Percentiles rank a stretch among this genome's conserved stretches.
These are phyloP conservation scores for Cryptococcus sp. DNA, from an alignment of 1,284 basidiomycete genomes.

Conservation along the genomic window DNA sequence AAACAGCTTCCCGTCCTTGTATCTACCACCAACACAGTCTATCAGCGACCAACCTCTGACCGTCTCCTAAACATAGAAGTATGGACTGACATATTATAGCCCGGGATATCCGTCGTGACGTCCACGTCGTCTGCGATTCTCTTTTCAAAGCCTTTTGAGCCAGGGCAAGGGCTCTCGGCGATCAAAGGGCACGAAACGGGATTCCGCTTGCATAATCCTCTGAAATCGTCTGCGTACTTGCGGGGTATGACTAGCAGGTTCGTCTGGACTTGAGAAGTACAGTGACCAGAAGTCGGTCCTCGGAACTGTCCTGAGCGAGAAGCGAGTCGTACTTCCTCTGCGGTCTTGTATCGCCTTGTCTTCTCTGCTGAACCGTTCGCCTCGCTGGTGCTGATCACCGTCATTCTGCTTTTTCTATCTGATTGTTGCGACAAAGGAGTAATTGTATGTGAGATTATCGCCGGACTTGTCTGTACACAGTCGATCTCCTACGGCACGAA, in stretches of 20 bases:
- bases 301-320: not conserved
- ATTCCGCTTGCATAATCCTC: slow-evolving; percentile 38
- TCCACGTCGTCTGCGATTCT: slow-evolving; percentile 33
- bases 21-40: no score
- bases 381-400: no score
- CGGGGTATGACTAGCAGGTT: slow-evolving; percentile 41
- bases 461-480: no score
- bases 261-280: slow-evolving; percentile 37
- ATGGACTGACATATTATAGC: slow-evolving; percentile 38
- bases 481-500: no score
- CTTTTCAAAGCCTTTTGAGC: slow-evolving; percentile 22
- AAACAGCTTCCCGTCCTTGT: slow-evolving; percentile 20
- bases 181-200: slow-evolving; percentile 44
- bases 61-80: not conserved
- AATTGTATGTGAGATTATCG: no score
- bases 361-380: no score
- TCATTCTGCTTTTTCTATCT: no score
- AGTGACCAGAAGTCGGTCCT: slow-evolving; percentile 18
- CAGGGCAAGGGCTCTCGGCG: slow-evolving; percentile 34
- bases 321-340: slow-evolving; percentile 2
- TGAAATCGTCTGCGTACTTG: slow-evolving; percentile 40
- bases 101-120: slow-evolving; percentile 37
- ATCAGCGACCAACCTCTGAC: no score
- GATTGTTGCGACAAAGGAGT: no score
- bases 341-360: no score